These are phyloP conservation scores for Coemansia sp. DNA, from an alignment of 371 early-diverging fungal genomes.

Conservation along the genomic window DNA sequence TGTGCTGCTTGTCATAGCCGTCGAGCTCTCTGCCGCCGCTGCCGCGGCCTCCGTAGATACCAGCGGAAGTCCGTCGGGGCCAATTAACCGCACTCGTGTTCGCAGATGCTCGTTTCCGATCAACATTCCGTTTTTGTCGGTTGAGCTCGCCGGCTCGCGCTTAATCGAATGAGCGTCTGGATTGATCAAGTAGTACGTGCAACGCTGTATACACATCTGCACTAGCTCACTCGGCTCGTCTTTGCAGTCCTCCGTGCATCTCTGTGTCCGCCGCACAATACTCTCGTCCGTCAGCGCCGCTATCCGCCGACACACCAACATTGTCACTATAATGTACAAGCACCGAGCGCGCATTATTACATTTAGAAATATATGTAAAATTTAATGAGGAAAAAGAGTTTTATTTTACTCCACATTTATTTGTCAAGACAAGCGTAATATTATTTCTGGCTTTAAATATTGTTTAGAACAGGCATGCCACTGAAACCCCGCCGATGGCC, in stretches of 20 bases:
- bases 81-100: constrained; percentile 37
- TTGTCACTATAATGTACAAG: constrained; percentile 3
- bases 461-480: constrained; percentile 2
- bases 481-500: neutral
- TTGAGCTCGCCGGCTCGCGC: neutral
- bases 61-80: constrained; percentile 41
- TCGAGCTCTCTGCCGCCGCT: neutral
- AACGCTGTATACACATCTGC: constrained; percentile 44
- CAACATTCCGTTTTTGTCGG: constrained; percentile 17
- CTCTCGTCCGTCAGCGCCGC: constrained; percentile 16
- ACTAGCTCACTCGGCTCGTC: constrained; percentile 37
- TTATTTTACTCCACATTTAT: neutral
- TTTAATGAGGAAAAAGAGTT: neutral
- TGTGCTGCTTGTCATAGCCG: neutral
- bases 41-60: neutral
- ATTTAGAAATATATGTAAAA: no score
- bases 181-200: constrained; percentile 37
- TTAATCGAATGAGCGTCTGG: constrained; percentile 20
- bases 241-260: constrained; percentile 36
- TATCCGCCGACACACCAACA: constrained; percentile 5
- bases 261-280: constrained; percentile 36
- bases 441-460: neutral
- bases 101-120: constrained; percentile 23
- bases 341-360: neutral
- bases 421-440: no score